Percentiles rank a stretch among this genome's conserved stretches.
These are phyloP conservation scores for Colletotrichum nymphaeae DNA, from an alignment of 2,329 filamentous ascomycete genomes.

Conservation along the genomic window DNA sequence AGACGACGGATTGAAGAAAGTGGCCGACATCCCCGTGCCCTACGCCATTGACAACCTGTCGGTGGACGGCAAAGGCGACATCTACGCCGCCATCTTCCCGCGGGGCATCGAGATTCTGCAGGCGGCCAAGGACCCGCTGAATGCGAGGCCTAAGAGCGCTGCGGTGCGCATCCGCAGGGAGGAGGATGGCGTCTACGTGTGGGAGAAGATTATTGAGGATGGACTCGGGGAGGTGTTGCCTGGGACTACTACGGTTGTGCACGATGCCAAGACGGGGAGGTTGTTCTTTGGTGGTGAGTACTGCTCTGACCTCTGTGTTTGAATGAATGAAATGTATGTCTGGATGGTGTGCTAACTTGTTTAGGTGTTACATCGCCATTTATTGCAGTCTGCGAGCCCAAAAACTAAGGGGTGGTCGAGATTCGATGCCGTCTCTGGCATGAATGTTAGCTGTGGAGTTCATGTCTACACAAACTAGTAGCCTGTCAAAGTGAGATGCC, in stretches of 20 bases:
- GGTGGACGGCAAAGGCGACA: slow-evolving; percentile 40
- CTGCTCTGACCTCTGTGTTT: not conserved
- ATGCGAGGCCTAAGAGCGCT: slow-evolving; percentile 30
- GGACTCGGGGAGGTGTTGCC: slow-evolving; percentile 40
- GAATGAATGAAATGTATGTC: too few relatives aligned
- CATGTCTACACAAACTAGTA: not conserved
- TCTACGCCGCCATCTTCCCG: slow-evolving; percentile 42
- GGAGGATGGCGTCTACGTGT: slow-evolving; percentile 30
- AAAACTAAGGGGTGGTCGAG: not conserved
- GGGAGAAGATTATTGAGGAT: slow-evolving; percentile 44
- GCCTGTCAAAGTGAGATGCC: not conserved
- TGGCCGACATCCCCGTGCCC: slow-evolving; percentile 36
- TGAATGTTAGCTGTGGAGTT: not conserved
- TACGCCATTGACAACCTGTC: slow-evolving; percentile 43
- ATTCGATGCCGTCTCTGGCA: not conserved
- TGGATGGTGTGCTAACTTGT: not conserved
- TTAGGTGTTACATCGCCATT: slow-evolving; percentile 39
- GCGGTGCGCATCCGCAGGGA: slow-evolving; percentile 40
- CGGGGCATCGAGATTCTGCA: slow-evolving; percentile 29
- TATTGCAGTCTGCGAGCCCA: slow-evolving; percentile 39
- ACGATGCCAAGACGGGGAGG: slow-evolving; percentile 43
- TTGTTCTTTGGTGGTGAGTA: slow-evolving; percentile 42
- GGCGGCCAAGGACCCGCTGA: slow-evolving; percentile 37
- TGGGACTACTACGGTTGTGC: slow-evolving; percentile 40
- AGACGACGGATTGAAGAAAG: slow-evolving; percentile 29